phyloP scores from a whole-genome alignment of 768 basidiomycete species.

The Russula griseocarnosa region DNA sequence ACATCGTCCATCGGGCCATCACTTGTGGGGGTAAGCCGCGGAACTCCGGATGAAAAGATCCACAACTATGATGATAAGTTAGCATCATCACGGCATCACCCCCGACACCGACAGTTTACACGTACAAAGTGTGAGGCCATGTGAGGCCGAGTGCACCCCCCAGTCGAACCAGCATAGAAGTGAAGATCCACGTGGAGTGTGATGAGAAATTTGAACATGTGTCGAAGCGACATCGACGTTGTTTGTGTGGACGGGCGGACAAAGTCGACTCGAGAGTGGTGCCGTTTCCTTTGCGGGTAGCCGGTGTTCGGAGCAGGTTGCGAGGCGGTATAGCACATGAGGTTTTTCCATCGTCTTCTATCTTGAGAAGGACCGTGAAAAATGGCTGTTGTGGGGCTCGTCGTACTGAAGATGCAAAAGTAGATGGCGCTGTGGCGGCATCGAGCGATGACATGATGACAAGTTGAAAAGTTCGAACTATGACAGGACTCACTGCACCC shows the following conservation, averaged over 20 bases:
- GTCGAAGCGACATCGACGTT: background rate
- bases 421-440: background rate
- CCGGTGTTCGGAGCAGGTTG: background rate
- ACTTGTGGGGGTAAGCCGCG: too few species aligned
- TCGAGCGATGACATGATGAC: background rate
- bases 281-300: background rate
- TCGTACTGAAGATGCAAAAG: background rate
- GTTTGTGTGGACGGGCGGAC: background rate
- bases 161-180: conserved; percentile 1
- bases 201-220: background rate
- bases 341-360: background rate
- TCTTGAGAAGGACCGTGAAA: background rate
- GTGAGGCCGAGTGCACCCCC: background rate
- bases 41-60: background rate
- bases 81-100: conserved; percentile 2
- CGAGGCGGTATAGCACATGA: background rate
- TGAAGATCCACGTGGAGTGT: background rate
- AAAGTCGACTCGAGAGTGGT: too few species aligned
- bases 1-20: background rate
- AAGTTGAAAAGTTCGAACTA: background rate
- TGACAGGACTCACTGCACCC: background rate
- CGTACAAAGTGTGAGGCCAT: background rate
- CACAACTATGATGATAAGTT: background rate
- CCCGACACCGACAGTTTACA: background rate
- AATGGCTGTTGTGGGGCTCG: background rate